Evolutionary conservation across 139 green algal genomes (phyloP), one percentile per base, ranked within the genome.

Genomic region (Ulvella scutata): DNA sequence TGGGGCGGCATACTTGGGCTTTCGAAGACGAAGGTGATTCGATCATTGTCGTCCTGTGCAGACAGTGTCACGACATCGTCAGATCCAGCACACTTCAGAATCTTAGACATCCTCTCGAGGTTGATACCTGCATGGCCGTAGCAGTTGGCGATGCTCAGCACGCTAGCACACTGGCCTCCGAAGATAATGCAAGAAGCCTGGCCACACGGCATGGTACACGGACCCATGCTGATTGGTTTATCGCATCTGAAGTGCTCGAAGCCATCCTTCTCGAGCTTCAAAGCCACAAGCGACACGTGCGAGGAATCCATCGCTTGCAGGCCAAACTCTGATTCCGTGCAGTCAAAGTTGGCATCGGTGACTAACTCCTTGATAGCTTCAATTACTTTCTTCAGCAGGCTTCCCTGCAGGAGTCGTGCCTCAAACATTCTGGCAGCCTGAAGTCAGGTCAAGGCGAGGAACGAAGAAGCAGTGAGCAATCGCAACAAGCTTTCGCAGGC

Each of bases 201-300:
- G 26, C 20, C 43, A 43, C 20, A 7, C 72, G 0, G 34, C 17
- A 2, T 3, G 20, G 37, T 26, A 1, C 29, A 10, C 81, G 78
- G 38, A 85, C 86, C 92, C 88, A 97, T 94, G 76, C 79, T 88
- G 61, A 96, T 76, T 67, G 86, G 89, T 2, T 90, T 81, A 75
- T 99, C 95, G 74, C 95, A 99, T 36, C 95, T 87, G 80, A 92
- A 99, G 81, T 99, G 93, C 28, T 99, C 94, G 75, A 99, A 99
- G 6, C 93, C 94, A 61, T 98, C 94, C 26, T 83, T 76, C 2
- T 87, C 82, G 40, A 99, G 80, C 0, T 83, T 43, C 7, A 99
- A 77, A 3, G 88, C 79, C 21, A 98, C 90, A 23, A 99, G 84
- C 31, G 88, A 94, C 0, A 99, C 95, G 79, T 99, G 95, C 26